Evolutionary conservation across 2,329 filamentous ascomycete genomes (phyloP).

Genomic region (Neopestalotiopsis sp.): DNA sequence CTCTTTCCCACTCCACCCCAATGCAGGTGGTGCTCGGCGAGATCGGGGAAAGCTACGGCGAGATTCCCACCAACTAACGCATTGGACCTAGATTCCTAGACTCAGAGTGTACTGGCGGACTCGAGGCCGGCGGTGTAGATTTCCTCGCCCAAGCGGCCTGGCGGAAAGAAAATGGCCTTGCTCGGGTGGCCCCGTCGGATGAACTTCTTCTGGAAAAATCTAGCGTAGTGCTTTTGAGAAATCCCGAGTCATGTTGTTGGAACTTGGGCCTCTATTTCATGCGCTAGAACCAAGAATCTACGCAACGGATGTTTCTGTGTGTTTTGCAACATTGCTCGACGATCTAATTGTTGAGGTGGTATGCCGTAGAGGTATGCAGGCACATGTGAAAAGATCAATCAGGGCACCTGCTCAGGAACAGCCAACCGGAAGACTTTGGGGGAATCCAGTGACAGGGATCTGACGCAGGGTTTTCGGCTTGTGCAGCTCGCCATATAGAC

Average conservation of each 20-base stretch:
- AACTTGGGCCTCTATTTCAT: background rate
- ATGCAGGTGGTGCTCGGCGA: background rate
- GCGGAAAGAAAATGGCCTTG: background rate
- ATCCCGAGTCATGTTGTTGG: background rate
- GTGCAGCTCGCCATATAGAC: background rate
- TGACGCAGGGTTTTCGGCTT: background rate
- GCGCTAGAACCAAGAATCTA: background rate
- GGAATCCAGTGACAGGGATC: no score
- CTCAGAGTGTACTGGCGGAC: background rate
- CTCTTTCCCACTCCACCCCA: background rate
- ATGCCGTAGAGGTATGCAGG: background rate
- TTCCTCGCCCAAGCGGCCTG: background rate
- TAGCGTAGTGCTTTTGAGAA: background rate
- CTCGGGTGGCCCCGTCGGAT: background rate
- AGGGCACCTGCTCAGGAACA: background rate
- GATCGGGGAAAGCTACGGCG: background rate
- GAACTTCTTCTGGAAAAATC: constrained; percentile 1
- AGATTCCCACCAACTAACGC: background rate
- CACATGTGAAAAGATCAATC: background rate
- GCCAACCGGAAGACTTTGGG: background rate
- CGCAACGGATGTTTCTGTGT: background rate
- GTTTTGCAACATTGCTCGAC: background rate
- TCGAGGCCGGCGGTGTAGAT: constrained; percentile 4
- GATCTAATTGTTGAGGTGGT: background rate
- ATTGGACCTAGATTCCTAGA: background rate